Evolutionary conservation across 2,329 filamentous ascomycete species (phyloP).

Genomic region (Mycocentrospora acerina): DNA sequence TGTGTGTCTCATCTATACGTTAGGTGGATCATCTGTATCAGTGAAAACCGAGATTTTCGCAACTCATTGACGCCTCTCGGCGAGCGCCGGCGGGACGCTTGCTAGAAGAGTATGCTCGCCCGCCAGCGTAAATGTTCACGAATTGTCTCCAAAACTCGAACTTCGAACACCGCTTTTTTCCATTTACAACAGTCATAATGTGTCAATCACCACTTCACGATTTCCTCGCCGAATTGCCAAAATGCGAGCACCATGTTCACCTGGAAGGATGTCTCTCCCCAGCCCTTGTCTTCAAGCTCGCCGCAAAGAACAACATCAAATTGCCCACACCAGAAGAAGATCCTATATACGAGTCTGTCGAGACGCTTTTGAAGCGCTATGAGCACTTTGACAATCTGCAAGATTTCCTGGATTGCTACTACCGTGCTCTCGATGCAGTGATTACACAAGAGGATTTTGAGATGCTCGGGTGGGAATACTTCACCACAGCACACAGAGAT

Average conservation of each 20-base stretch:
- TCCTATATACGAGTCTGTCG: constrained; percentile 62
- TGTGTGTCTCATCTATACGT: no score
- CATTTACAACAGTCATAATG: background rate
- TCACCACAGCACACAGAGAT: constrained; percentile 63
- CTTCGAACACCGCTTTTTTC: no score
- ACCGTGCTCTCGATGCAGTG: constrained; percentile 72
- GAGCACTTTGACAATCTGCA: constrained; percentile 68
- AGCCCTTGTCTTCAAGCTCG: constrained; percentile 68
- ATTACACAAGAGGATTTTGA: constrained; percentile 68
- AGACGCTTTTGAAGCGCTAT: constrained; percentile 64
- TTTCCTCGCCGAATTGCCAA: constrained; percentile 57
- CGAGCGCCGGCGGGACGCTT: no score
- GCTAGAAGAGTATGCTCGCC: no score
- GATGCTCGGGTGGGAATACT: constrained; percentile 71
- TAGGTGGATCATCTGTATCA: no score
- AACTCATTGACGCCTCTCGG: no score
- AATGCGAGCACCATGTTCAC: constrained; percentile 82
- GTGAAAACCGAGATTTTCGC: no score
- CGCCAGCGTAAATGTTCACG: no score
- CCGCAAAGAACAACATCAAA: constrained; percentile 64
- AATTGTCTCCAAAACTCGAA: no score
- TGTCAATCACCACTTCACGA: constrained; percentile 15
- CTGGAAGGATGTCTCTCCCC: constrained; percentile 75
- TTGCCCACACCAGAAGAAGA: constrained; percentile 56
- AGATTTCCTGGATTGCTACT: constrained; percentile 79